Conservation (phyloP, 2,329 filamentous ascomycete genomes). For the Hyphodiscus sp. region DNA sequence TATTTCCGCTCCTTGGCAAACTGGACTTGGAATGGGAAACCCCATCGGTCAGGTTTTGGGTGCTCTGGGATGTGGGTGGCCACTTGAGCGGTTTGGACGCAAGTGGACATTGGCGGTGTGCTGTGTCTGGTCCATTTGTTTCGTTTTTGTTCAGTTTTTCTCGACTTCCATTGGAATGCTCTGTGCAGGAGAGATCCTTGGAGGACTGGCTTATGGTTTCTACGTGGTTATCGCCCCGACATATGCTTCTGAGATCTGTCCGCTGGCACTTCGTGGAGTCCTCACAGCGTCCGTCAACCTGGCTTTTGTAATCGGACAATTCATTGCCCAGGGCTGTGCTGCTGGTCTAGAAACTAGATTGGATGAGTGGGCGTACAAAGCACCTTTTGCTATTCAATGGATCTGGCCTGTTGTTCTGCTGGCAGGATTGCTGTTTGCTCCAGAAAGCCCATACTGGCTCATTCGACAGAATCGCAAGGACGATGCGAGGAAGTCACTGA, state of each 20-base stretch:
- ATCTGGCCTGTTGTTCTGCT: constrained; percentile 41
- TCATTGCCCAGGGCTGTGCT: constrained; percentile 41
- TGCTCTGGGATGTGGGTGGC: constrained; percentile 42
- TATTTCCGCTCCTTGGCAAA: constrained; percentile 24
- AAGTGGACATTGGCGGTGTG: constrained; percentile 5
- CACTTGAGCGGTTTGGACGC: constrained; percentile 19
- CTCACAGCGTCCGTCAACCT: constrained; percentile 43
- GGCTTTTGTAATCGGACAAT: constrained; percentile 43
- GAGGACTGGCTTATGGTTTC: constrained; percentile 42
- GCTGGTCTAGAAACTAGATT: constrained; percentile 21
- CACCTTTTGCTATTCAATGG: constrained; percentile 30
- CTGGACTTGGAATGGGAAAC: constrained; percentile 21
- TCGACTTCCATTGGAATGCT: constrained; percentile 39
- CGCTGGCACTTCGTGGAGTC: constrained; percentile 44
- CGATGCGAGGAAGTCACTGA: constrained; percentile 31
- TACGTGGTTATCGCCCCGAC: constrained; percentile 36
- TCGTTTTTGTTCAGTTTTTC: constrained; percentile 35
- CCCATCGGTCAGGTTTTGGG: constrained; percentile 23
- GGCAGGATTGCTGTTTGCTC: constrained; percentile 37
- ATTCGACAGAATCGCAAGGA: constrained; percentile 36
- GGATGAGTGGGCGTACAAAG: constrained; percentile 18
- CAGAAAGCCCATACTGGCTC: constrained; percentile 44
- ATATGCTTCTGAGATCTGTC: constrained; percentile 41
- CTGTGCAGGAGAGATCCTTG: constrained; percentile 40
- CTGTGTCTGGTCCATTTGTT: constrained; percentile 3